phyloP scores from a whole-genome alignment of 2,329 filamentous ascomycete species.

The Bipolaris victoriae region DNA sequence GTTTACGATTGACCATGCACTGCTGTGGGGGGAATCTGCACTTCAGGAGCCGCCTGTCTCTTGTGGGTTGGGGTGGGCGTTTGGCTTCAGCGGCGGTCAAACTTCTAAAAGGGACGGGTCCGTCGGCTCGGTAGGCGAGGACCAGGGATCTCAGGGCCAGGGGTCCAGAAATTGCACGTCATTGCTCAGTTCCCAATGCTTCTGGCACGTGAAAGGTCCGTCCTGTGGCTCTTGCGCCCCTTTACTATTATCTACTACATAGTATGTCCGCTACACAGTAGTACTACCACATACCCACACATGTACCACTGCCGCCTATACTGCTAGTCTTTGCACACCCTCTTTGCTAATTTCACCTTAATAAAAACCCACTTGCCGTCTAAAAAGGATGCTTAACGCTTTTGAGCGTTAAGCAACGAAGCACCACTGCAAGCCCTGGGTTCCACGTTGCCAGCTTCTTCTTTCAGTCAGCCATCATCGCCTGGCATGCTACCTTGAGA shows the following conservation, averaged over 20 bases:
- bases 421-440: not conserved
- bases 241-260: too few species aligned
- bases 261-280: too few species aligned
- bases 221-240: not conserved
- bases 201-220: conserved; percentile 20
- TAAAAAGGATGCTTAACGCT: too few species aligned
- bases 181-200: conserved; percentile 16
- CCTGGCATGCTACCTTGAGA: not conserved
- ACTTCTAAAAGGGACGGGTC: conserved; percentile 25
- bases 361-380: too few species aligned
- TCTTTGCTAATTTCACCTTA: too few species aligned
- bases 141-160: conserved; percentile 1
- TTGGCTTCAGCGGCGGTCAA: conserved; percentile 16
- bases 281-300: too few species aligned
- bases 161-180: conserved; percentile 18
- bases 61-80: conserved; percentile 19
- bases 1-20: conserved; percentile 20
- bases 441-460: not conserved
- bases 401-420: not conserved
- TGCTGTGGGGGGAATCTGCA: conserved; percentile 22
- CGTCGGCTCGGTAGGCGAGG: conserved; percentile 22
- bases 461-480: not conserved
- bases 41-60: conserved; percentile 21
- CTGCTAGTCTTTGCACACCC: too few species aligned
- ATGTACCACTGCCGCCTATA: too few species aligned